phyloP scores from a whole-genome alignment of 257 asterid genomes.

The Solanum virginianum region DNA sequence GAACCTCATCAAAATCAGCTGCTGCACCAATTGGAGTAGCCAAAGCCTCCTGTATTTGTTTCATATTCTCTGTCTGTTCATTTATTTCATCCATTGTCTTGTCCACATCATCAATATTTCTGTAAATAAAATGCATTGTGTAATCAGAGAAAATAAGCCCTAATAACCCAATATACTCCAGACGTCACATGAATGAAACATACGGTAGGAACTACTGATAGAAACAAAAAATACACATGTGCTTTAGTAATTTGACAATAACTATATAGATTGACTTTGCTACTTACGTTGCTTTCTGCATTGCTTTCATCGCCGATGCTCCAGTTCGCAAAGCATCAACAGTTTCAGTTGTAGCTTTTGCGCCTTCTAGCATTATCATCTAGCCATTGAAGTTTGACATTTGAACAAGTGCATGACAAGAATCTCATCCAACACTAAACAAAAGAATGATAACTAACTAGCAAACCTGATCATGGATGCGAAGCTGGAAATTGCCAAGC shows the following conservation, averaged over 20 bases:
- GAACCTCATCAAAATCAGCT: slow-evolving; percentile 27
- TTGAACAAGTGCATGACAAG: neutral
- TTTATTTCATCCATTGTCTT: slow-evolving; percentile 28
- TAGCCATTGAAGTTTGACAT: neutral
- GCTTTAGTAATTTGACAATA: neutral
- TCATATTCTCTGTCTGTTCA: slow-evolving; percentile 25
- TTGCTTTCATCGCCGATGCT: slow-evolving; percentile 44
- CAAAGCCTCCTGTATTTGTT: slow-evolving; percentile 23
- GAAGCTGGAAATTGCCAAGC: slow-evolving; percentile 22
- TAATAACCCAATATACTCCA: neutral
- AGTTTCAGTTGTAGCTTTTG: slow-evolving; percentile 49
- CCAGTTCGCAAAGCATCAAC: slow-evolving; percentile 44
- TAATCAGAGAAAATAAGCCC: neutral
- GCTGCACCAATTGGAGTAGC: slow-evolving; percentile 22
- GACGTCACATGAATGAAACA: neutral
- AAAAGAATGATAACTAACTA: neutral
- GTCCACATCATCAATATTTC: slow-evolving; percentile 29
- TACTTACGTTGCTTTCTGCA: slow-evolving; percentile 43
- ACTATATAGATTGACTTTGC: neutral
- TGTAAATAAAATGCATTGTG: neutral
- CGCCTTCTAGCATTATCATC: slow-evolving; percentile 48
- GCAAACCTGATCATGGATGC: slow-evolving; percentile 24
- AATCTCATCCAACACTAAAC: neutral
- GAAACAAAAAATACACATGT: neutral
- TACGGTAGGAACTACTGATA: neutral